Conservation (phyloP, 768 basidiomycete genomes). For the Hortiboletus campestris region DNA sequence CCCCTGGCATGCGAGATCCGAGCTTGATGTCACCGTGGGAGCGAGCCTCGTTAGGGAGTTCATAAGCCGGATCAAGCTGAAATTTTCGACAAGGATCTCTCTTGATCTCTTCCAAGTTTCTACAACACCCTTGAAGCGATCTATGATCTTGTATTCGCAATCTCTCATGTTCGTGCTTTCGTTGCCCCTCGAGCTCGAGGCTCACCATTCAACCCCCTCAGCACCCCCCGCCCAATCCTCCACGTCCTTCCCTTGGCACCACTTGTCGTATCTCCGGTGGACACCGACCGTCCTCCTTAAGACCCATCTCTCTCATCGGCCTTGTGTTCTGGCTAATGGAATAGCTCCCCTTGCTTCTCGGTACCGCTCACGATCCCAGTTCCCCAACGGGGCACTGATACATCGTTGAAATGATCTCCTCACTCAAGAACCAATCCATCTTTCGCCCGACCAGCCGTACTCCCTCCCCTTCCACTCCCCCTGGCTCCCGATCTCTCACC, state of each 20-base stretch:
- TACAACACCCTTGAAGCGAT: constrained; percentile 33
- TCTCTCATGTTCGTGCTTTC: constrained; percentile 25
- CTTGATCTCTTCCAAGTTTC: constrained; percentile 8
- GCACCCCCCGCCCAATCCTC: constrained; percentile 33
- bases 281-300: constrained; percentile 82
- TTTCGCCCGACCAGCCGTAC: constrained; percentile 65
- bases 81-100: constrained; percentile 16
- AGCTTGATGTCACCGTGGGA: constrained; percentile 4
- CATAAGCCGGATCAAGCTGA: neutral
- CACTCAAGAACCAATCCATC: constrained; percentile 65
- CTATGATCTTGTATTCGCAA: constrained; percentile 52
- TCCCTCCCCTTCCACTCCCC: constrained; percentile 48
- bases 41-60: neutral
- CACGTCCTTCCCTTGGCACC: constrained; percentile 58
- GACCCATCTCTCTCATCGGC: constrained; percentile 23
- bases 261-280: constrained; percentile 55
- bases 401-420: constrained; percentile 49
- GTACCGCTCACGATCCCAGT: constrained; percentile 26
- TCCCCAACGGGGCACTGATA: neutral
- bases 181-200: neutral
- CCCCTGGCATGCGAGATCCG: neutral
- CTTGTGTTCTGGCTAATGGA: constrained; percentile 36
- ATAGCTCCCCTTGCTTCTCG: constrained; percentile 33
- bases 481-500: constrained; percentile 51
- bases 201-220: constrained; percentile 12